Evolutionary conservation across 352 stramenopile species (phyloP).

Genomic region (Pythium utonaiense): DNA sequence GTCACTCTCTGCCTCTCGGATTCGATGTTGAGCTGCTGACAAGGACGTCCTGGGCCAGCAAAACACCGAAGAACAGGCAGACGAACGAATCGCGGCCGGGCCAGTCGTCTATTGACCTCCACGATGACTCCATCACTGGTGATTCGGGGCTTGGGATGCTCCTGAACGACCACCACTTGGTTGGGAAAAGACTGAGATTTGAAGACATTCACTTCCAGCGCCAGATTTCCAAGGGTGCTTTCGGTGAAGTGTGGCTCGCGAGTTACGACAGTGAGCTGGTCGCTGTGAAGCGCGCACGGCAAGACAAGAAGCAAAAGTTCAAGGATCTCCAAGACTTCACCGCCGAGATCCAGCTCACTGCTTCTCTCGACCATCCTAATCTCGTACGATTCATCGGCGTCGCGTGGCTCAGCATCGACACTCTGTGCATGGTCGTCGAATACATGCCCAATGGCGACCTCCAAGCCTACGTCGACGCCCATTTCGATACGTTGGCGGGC

Average conservation of each 20-base stretch:
- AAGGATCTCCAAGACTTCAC: constrained; percentile 36
- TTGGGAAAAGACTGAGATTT: constrained; percentile 31
- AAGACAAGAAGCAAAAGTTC: constrained; percentile 14
- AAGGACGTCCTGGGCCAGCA: background rate
- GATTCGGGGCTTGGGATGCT: constrained; percentile 19
- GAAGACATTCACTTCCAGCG: constrained; percentile 39
- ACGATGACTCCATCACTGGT: constrained; percentile 3
- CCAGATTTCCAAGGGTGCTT: constrained; percentile 40
- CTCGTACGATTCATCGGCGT: constrained; percentile 48
- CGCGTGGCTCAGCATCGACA: constrained; percentile 43
- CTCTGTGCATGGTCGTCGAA: constrained; percentile 49
- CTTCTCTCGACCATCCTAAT: constrained; percentile 41
- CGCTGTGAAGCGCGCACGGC: constrained; percentile 19
- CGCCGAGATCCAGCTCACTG: constrained; percentile 46
- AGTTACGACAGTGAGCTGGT: constrained; percentile 8
- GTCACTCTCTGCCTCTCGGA: background rate
- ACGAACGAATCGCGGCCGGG: background rate
- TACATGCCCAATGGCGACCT: constrained; percentile 49
- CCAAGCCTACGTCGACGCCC: constrained; percentile 32
- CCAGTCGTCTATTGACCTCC: constrained; percentile 12
- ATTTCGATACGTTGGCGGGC: constrained; percentile 23
- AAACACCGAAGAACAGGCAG: background rate
- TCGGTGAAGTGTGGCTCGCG: constrained; percentile 47
- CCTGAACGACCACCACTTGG: constrained; percentile 33
- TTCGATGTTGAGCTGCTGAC: background rate